A percentile compares a stretch with the other conserved stretches of the same genome.
These are phyloP conservation scores for Thelonectria rubi DNA, from an alignment of 2,329 filamentous ascomycete species.

Conservation along the genomic window DNA sequence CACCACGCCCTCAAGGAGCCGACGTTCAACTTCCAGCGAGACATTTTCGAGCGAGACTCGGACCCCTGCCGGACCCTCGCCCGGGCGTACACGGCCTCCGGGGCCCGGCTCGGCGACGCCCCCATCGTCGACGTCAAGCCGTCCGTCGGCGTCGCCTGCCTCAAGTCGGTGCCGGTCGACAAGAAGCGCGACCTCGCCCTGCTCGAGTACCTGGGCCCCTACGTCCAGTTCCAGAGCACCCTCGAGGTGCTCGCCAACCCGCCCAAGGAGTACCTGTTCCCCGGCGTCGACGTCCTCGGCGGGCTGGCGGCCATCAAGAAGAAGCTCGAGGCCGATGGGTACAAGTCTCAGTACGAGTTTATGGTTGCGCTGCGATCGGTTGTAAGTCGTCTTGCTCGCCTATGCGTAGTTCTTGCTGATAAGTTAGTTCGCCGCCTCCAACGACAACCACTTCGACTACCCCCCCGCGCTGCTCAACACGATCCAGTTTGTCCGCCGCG, in stretches of 20 bases:
- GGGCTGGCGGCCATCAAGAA: slow-evolving; percentile 13
- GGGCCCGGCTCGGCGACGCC: slow-evolving; percentile 10
- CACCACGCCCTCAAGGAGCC: slow-evolving; percentile 30
- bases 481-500: slow-evolving; percentile 29
- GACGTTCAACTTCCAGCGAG: slow-evolving; percentile 27
- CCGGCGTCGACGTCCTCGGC: slow-evolving; percentile 18
- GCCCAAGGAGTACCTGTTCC: slow-evolving; percentile 19
- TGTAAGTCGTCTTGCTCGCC: slow-evolving; percentile 23
- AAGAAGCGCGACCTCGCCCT: slow-evolving; percentile 36
- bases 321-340: slow-evolving; percentile 15
- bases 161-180: slow-evolving; percentile 38
- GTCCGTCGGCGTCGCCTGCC: slow-evolving; percentile 35
- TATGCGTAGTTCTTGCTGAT: slow-evolving; percentile 3
- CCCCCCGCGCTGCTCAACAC: slow-evolving; percentile 35
- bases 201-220: slow-evolving; percentile 33
- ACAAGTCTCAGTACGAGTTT: slow-evolving; percentile 8
- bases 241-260: slow-evolving; percentile 27
- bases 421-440: slow-evolving; percentile 32
- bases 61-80: slow-evolving; percentile 35
- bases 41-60: slow-evolving; percentile 24
- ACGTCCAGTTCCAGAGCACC: slow-evolving; percentile 25
- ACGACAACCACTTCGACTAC: slow-evolving; percentile 40
- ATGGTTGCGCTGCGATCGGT: slow-evolving; percentile 33
- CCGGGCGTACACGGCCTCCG: slow-evolving; percentile 28
- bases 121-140: slow-evolving; percentile 30